These are phyloP conservation scores for Pichia sp. DNA, from an alignment of 1,139 yeast species.

Conservation along the genomic window DNA sequence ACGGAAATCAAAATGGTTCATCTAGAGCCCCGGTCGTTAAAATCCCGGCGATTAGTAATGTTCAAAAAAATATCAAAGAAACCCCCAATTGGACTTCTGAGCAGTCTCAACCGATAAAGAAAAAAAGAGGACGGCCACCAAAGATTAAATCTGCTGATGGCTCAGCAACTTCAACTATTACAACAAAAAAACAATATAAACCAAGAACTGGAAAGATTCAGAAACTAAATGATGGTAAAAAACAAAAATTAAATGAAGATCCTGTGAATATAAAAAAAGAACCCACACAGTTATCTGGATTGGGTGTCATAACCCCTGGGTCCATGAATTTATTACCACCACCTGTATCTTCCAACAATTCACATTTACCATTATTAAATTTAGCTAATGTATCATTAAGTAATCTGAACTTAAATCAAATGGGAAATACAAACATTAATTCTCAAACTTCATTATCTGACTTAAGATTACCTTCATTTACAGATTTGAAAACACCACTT, in stretches of 20 bases:
- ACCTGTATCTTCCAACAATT: neutral
- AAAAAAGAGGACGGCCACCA: slow-evolving; percentile 12
- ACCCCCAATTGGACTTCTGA: neutral
- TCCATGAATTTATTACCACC: slow-evolving; percentile 2
- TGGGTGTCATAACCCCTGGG: neutral
- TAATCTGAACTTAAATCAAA: slow-evolving; percentile 3
- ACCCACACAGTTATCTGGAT: neutral
- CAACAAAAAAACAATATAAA: neutral
- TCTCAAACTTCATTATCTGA: slow-evolving; percentile 3
- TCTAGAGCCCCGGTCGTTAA: too few relatives aligned
- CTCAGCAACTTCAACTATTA: neutral
- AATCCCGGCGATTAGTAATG: too few relatives aligned
- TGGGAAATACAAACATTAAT: neutral
- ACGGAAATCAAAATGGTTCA: too few relatives aligned
- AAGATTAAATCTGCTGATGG: neutral
- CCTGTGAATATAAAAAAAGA: neutral
- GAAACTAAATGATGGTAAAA: neutral
- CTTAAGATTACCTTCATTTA: slow-evolving; percentile 13
- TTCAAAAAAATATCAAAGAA: too few relatives aligned
- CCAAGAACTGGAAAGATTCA: neutral
- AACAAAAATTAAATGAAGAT: neutral
- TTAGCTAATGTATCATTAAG: slow-evolving; percentile 14
- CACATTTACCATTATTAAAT: slow-evolving; percentile 11
- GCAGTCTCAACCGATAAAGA: neutral
- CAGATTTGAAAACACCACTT: slow-evolving; percentile 11